Base-by-base conservation (phyloP, 148 eudicot species). In the Cornus kousa region DNA sequence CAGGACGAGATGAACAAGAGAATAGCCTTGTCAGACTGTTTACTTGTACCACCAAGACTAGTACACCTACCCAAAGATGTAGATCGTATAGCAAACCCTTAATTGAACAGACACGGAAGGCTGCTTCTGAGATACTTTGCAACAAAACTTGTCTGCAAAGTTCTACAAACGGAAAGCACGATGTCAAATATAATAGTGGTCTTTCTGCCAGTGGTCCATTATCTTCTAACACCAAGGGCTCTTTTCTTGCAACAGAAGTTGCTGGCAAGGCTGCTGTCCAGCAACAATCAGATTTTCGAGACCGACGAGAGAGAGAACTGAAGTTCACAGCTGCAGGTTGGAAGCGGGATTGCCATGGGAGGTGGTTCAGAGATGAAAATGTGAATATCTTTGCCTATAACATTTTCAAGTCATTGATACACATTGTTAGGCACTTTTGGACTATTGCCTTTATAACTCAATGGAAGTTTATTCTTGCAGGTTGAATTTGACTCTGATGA, bases 401-500 rank as follows among this genome's bases (percentile, higher is more conserved):
- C 17, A 57, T 4, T 53, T 8, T 12, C 66, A 19, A n/a, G 7
- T 4, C 48, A 43, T 43, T 43, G 48, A 43, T 43, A 3, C 7
- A 43, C 48, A 43, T 6, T 43, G 1, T 43, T 43, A 2, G 8
- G 8, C 48, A 43, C 48, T 43, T 43, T 0, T 43, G 48, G 48
- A 35, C 48, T 43, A 75, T 65, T 23, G 13, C 11, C 53, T 65
- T 43, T 43, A 6, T 6, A 37, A 39, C 68, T 65, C 78, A 75
- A 16, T 33, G 39, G n/a, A 24, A 22, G n/a, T n/a, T 59, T 62
- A 11, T 14, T 28, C 62, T 53, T 80, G 81, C 86, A 88, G 93
- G 93, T 85, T 70, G 93, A 90, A 79, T 90, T 90, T 71, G 91
- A 90, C 46, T 90, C 93, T 48, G 93, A 90, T 70, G 90, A 90